Evolutionary conservation across 768 basidiomycete genomes (phyloP).

Genomic region (Panus rudis): DNA sequence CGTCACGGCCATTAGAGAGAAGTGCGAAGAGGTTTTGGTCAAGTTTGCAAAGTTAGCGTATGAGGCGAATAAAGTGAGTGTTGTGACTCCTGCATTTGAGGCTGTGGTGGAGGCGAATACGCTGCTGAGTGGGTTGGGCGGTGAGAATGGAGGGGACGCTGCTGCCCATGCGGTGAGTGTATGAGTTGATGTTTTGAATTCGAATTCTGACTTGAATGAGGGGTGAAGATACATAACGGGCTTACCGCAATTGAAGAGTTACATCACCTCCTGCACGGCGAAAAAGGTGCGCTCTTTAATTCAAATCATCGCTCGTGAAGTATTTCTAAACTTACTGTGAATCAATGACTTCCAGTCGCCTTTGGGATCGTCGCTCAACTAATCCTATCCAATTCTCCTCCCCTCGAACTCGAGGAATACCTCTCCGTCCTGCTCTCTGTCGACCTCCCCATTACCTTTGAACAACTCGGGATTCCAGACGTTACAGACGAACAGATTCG

Average conservation of each 20-base stretch:
- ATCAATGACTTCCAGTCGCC: too few species aligned
- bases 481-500: constrained; percentile 23
- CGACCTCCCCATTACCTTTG: constrained; percentile 25
- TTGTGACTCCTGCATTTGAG: constrained; percentile 24
- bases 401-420: constrained; percentile 23
- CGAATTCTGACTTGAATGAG: background rate
- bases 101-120: constrained; percentile 28
- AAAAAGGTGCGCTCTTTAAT: too few species aligned
- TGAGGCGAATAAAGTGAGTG: constrained; percentile 23
- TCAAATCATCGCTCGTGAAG: too few species aligned
- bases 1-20: constrained; percentile 19
- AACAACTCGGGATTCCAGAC: constrained; percentile 21
- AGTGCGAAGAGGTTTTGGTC: constrained; percentile 29
- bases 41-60: constrained; percentile 24
- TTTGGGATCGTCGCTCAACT: constrained; percentile 26
- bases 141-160: constrained; percentile 25
- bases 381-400: constrained; percentile 18
- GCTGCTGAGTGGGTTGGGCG: constrained; percentile 23
- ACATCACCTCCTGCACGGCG: constrained; percentile 23
- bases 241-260: constrained; percentile 21
- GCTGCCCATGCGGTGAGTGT: constrained; percentile 26
- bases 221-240: constrained; percentile 23
- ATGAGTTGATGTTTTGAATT: background rate
- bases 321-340: too few species aligned
- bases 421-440: constrained; percentile 24